These are phyloP conservation scores for Galerina marginata DNA, from an alignment of 768 basidiomycete species.

Conservation along the genomic window DNA sequence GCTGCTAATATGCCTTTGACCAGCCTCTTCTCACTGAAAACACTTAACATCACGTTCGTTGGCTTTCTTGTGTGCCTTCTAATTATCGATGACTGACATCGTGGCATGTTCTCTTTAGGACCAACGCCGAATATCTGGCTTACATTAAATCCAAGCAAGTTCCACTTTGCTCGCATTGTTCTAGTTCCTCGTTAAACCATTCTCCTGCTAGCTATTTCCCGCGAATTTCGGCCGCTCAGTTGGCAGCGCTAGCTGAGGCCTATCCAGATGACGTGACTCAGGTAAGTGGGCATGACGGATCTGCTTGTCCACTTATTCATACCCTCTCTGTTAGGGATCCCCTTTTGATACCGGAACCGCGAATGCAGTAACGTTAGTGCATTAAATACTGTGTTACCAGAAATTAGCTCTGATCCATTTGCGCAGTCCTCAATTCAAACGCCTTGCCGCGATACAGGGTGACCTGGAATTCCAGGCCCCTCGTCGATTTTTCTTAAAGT, in stretches of 20 bases:
- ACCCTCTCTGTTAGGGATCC: conserved; percentile 21
- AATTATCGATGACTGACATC: background rate
- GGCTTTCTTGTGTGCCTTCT: background rate
- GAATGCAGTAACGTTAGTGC: conserved; percentile 11
- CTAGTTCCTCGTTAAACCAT: too few species aligned
- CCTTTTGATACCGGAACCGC: conserved; percentile 30
- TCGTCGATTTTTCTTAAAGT: conserved; percentile 40
- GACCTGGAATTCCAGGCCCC: conserved; percentile 42
- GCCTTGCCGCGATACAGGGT: conserved; percentile 43
- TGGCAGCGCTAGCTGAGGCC: background rate
- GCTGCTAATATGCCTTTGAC: background rate
- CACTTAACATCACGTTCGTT: conserved; percentile 17
- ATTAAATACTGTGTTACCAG: background rate
- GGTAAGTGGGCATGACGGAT: background rate
- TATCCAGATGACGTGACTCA: background rate
- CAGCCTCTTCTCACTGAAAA: conserved; percentile 21
- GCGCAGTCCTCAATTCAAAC: conserved; percentile 46
- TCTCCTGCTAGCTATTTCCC: background rate
- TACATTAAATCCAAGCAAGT: conserved; percentile 27
- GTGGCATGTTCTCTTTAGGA: conserved; percentile 7
- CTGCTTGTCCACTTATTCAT: background rate
- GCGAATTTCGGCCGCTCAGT: background rate
- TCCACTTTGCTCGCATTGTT: background rate
- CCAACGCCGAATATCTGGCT: conserved; percentile 21
- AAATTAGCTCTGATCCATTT: background rate